Conservation (phyloP, 192 early-diverging fungal species). For the Spinellus fusiger region DNA sequence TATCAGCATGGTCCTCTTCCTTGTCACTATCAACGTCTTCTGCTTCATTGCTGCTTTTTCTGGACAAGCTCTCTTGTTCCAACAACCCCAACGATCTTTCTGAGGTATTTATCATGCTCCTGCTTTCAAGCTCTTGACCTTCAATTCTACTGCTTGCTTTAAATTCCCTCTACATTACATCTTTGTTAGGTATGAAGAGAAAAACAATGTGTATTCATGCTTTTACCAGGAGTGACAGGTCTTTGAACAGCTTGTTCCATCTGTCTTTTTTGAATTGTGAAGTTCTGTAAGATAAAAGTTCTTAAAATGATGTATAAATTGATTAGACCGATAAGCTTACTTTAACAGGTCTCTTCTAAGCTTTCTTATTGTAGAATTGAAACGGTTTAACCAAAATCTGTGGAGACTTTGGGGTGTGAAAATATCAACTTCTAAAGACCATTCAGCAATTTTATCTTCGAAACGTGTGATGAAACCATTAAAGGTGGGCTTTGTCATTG, state of each 20-base stretch:
- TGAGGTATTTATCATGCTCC: neutral
- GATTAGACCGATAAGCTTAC: neutral
- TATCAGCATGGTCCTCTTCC: too few relatives aligned
- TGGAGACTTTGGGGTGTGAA: neutral
- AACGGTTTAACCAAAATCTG: neutral
- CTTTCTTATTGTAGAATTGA: neutral
- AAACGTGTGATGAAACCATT: neutral
- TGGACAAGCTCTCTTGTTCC: neutral
- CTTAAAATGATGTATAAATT: neutral
- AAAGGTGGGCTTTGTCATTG: neutral
- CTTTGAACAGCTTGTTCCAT: neutral
- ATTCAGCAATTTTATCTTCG: neutral
- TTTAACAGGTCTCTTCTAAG: neutral
- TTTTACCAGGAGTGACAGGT: neutral
- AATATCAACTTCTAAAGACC: neutral
- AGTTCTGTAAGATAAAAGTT: constrained; percentile 1
- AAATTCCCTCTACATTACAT: constrained; percentile 1
- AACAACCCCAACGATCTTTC: neutral
- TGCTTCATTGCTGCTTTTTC: neutral
- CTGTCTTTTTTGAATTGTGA: neutral
- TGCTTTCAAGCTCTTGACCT: neutral
- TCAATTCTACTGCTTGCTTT: neutral
- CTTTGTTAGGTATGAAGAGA: constrained; percentile 3
- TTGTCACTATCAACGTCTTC: too few relatives aligned
- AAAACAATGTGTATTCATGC: neutral